These are phyloP conservation scores for Carex myosuroides DNA, from an alignment of 176 grass and related monocot genomes.

Conservation along the genomic window DNA sequence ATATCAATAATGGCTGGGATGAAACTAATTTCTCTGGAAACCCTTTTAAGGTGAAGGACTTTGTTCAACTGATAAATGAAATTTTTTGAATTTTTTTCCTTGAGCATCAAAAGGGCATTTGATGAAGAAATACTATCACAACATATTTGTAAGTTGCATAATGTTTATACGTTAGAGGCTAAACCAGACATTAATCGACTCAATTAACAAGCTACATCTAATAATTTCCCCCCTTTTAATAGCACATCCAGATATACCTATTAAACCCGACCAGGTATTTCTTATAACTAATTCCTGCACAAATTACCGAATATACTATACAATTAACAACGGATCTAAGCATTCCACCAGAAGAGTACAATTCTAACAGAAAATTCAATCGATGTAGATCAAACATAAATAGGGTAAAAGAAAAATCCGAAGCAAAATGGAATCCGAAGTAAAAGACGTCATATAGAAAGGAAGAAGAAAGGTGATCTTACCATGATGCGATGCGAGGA, in stretches of 20 bases:
- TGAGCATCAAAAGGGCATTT: neutral
- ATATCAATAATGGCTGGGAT: neutral
- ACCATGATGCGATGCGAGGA: slow-evolving; percentile 13
- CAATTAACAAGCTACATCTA: neutral
- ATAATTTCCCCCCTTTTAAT: neutral
- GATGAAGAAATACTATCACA: neutral
- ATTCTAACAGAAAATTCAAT: neutral
- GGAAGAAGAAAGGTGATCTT: neutral
- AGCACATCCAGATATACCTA: neutral
- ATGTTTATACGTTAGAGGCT: neutral
- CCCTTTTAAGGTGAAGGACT: neutral
- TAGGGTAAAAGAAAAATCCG: neutral
- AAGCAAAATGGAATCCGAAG: neutral
- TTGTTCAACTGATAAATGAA: neutral
- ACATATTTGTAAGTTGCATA: neutral
- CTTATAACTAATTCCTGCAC: neutral
- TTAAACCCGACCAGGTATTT: neutral
- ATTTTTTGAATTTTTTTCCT: neutral
- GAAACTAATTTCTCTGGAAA: neutral
- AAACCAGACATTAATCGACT: neutral
- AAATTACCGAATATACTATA: neutral
- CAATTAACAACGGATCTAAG: neutral
- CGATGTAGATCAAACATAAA: neutral
- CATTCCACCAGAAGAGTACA: neutral
- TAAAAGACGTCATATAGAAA: neutral